Base-by-base conservation (phyloP, 768 basidiomycete species). In the Lactarius psammicola region DNA sequence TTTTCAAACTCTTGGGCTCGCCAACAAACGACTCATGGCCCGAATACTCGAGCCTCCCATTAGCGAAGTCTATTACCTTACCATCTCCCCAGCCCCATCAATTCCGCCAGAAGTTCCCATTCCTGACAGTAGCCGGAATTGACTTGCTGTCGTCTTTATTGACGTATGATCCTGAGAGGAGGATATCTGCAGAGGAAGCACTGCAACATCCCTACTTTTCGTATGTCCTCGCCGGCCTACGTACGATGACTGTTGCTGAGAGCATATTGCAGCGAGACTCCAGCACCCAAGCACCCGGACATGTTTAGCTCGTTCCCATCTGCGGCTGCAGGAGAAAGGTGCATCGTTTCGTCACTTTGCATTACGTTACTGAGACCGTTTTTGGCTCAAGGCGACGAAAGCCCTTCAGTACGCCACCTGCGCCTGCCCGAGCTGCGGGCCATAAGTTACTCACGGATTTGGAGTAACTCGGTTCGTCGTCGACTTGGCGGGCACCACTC, bases 231-330 rank as follows among this genome's bases (percentile, higher is more conserved):
- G 30, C 34, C 8, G 15, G 42, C 26, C 10, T 51, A 1, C 46
- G 55, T 51, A 63, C 11, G 28, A 30, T 31, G 23, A n/a, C 9
- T 68, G 23, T 26, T 28, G 56, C 49, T 61, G 44, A 54, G 40
- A 13, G 58, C 63, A 30, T 8, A 33, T 36, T 53, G 7, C 68
- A 97, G 94, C 5, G 97, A 98, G 77, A 89, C 94, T 0, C 97
- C 97, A 0, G 78, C 92, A 42, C 97, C 97, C 0, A 98, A 99
- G 74, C 95, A 98, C 75, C 92, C 94, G 18, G 94, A 96, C 73
- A 79, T 98, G 65, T 98, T 99, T 77, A 85, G 91, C 1, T 95
- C 94, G 2, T 99, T 98, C 76, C 97, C 97, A 34, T 95, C 93
- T 42, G 86, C 90, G 30, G 97, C 97, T 28, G 96, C 95, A 20